A percentile compares a stretch with the other conserved stretches of the same genome.
Evolutionary conservation across 2,329 filamentous ascomycete species (phyloP).

Genomic region (Fusarium pseudoanthophilum): DNA sequence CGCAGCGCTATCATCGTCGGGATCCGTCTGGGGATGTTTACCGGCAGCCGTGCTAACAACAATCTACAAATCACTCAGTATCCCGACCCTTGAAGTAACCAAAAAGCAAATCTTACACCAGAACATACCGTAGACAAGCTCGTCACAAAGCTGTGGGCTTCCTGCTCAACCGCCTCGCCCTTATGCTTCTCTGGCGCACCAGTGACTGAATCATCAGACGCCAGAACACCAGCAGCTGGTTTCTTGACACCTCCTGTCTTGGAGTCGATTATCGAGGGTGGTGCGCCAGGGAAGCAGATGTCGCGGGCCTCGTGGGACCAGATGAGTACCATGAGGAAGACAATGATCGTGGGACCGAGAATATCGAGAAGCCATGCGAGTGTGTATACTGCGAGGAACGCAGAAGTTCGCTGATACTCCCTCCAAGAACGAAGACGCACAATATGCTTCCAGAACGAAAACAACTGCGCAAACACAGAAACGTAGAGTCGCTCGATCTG

Average conservation of each 20-base stretch:
- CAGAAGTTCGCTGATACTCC: slow-evolving; percentile 74
- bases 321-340: slow-evolving; percentile 72
- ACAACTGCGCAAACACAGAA: slow-evolving; percentile 75
- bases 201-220: slow-evolving; percentile 79
- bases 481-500: slow-evolving; percentile 86
- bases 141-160: slow-evolving; percentile 83
- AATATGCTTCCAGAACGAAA: slow-evolving; percentile 77
- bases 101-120: slow-evolving; percentile 41
- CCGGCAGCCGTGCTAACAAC: slow-evolving; percentile 80
- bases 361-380: slow-evolving; percentile 78
- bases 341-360: slow-evolving; percentile 70
- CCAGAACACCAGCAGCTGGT: slow-evolving; percentile 78
- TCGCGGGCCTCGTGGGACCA: slow-evolving; percentile 70
- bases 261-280: slow-evolving; percentile 75
- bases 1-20: slow-evolving; percentile 61
- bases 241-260: slow-evolving; percentile 81
- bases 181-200: slow-evolving; percentile 86
- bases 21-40: slow-evolving; percentile 76
- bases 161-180: slow-evolving; percentile 84
- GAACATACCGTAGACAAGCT: slow-evolving; percentile 63
- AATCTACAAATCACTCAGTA: slow-evolving; percentile 55
- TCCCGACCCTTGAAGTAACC: not conserved
- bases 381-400: slow-evolving; percentile 67
- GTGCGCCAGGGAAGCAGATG: slow-evolving; percentile 79
- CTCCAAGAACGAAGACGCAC: slow-evolving; percentile 82